A percentile compares a stretch with the other conserved stretches of the same genome.
These are phyloP conservation scores for Blastosporella zonata DNA, from an alignment of 1,284 basidiomycete genomes.

Conservation along the genomic window DNA sequence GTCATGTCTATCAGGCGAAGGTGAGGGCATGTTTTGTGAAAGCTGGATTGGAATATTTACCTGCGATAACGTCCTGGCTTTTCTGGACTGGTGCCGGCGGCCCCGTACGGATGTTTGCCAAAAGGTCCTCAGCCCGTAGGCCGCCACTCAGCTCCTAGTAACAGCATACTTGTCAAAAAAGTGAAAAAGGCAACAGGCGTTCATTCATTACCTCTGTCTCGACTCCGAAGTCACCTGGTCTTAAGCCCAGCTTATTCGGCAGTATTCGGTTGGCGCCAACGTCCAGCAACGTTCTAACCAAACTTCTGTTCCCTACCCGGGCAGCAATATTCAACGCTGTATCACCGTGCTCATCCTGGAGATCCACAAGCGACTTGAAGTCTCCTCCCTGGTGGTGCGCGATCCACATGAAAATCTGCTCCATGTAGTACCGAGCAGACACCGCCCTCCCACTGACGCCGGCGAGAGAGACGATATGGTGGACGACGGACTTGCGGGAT, in stretches of 20 bases:
- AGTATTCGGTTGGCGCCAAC: slow-evolving; percentile 90
- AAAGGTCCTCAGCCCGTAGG: slow-evolving; percentile 71
- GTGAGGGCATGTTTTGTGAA: slow-evolving; percentile 10
- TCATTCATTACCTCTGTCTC: slow-evolving; percentile 72
- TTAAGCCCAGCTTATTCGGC: slow-evolving; percentile 92
- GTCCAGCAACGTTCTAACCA: slow-evolving; percentile 88
- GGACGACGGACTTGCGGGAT: slow-evolving; percentile 86
- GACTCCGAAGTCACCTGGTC: slow-evolving; percentile 92
- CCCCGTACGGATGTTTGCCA: slow-evolving; percentile 66
- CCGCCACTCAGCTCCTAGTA: slow-evolving; percentile 65
- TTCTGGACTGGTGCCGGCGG: slow-evolving; percentile 78
- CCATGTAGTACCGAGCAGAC: slow-evolving; percentile 89
- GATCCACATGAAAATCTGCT: slow-evolving; percentile 85
- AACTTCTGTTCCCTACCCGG: slow-evolving; percentile 84
- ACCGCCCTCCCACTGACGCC: slow-evolving; percentile 86
- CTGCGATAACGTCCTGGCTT: slow-evolving; percentile 86
- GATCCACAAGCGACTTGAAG: slow-evolving; percentile 81
- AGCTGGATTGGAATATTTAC: slow-evolving; percentile 34
- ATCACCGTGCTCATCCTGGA: slow-evolving; percentile 96
- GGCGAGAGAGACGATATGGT: slow-evolving; percentile 90
- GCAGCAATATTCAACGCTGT: slow-evolving; percentile 96
- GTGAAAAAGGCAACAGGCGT: neutral
- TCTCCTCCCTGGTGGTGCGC: slow-evolving; percentile 69
- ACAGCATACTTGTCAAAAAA: slow-evolving; percentile 6
- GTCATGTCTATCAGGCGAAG: slow-evolving; percentile 67